These are phyloP conservation scores for Rhododendron henanense DNA, from an alignment of 148 eudicot species.

Conservation along the genomic window DNA sequence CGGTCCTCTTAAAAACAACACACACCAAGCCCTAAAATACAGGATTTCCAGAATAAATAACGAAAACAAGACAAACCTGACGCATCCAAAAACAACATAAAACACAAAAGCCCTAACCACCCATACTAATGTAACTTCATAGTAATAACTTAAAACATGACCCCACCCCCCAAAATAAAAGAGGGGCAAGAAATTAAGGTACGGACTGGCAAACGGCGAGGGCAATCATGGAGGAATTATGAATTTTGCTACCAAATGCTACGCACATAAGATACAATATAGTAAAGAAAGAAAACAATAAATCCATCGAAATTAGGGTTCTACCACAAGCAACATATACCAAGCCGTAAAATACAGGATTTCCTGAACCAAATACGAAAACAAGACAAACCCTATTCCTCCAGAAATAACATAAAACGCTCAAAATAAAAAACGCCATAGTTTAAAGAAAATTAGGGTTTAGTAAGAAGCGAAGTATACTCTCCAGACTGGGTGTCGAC, in stretches of 20 bases:
- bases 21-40: neutral
- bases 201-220: neutral
- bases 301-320: neutral
- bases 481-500: neutral
- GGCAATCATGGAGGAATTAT: neutral
- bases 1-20: neutral
- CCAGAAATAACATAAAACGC: neutral
- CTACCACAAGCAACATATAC: neutral
- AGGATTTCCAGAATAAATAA: neutral
- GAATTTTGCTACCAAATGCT: neutral
- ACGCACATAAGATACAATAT: neutral
- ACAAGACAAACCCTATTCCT: neutral
- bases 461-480: neutral
- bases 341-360: neutral
- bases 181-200: neutral
- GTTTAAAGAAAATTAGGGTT: neutral
- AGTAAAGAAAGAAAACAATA: neutral
- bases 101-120: neutral
- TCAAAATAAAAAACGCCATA: neutral
- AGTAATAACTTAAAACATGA: too few species aligned
- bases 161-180: too few species aligned
- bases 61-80: neutral
- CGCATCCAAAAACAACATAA: neutral
- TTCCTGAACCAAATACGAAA: neutral
- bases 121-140: neutral